Conservation (phyloP, 1,284 basidiomycete genomes). For the Cystobasidiaceae sp. region DNA sequence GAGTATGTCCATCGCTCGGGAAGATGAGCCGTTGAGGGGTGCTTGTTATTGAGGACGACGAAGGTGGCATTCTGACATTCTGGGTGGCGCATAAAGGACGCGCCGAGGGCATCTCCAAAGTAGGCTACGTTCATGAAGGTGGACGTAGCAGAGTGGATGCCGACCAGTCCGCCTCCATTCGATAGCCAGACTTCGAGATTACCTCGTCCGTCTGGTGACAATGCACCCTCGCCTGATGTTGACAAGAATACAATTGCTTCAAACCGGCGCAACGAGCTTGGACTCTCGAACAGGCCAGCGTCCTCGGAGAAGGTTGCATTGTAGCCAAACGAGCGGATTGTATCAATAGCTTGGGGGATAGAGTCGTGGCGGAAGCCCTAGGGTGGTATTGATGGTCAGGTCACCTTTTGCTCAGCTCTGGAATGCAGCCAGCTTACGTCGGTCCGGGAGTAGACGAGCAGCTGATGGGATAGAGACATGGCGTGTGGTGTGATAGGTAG, state of each 20-base stretch:
- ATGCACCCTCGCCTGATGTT: conserved; percentile 6
- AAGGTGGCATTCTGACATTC: conserved; percentile 31
- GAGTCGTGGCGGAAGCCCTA: conserved; percentile 29
- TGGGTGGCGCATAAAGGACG: conserved; percentile 30
- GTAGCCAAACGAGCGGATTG: conserved; percentile 23
- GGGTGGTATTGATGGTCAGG: neutral
- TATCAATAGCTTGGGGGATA: conserved; percentile 21
- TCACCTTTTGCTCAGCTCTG: neutral
- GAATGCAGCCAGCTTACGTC: neutral
- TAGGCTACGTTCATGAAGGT: conserved; percentile 16
- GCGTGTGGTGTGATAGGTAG: conserved; percentile 6
- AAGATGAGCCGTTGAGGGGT: conserved; percentile 23
- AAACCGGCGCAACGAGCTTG: conserved; percentile 2
- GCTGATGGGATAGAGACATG: conserved; percentile 8
- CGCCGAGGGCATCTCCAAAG: conserved; percentile 31
- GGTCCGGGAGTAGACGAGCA: conserved; percentile 15
- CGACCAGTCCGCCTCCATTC: conserved; percentile 31
- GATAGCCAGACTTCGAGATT: conserved; percentile 23
- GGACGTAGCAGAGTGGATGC: conserved; percentile 30
- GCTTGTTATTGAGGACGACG: conserved; percentile 4
- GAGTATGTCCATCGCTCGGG: conserved; percentile 16
- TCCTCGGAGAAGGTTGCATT: conserved; percentile 29
- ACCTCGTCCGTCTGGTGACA: conserved; percentile 9
- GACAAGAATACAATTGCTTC: conserved; percentile 25
- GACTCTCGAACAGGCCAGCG: conserved; percentile 7